Evolutionary conservation across 1,284 basidiomycete species (phyloP).

Genomic region (Puccinia hordei): DNA sequence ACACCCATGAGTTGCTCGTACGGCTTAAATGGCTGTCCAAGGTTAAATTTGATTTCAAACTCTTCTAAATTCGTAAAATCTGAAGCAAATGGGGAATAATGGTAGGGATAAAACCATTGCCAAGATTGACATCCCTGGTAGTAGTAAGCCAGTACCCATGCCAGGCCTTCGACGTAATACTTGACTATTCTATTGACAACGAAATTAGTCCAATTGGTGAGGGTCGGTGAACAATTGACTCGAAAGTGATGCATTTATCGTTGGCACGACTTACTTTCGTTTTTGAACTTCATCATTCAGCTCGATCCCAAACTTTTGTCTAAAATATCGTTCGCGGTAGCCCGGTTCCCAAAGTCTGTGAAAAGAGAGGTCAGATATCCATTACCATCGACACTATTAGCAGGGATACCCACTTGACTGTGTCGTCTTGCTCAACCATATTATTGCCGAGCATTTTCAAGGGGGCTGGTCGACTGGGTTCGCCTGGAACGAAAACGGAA

Average conservation of each 20-base stretch:
- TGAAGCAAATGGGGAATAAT: constrained; percentile 96
- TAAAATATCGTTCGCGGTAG: constrained; percentile 92
- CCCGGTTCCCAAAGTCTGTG: constrained; percentile 86
- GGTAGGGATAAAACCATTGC: constrained; percentile 99
- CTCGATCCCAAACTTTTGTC: constrained; percentile 85
- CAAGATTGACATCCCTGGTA: constrained; percentile 95
- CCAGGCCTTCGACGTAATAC: constrained; percentile 87
- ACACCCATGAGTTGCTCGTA: constrained; percentile 98
- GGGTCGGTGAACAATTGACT: background rate
- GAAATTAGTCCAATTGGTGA: constrained; percentile 50
- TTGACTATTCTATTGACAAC: constrained; percentile 69
- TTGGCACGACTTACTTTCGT: constrained; percentile 67
- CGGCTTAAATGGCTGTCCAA: constrained; percentile 88
- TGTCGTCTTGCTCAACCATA: constrained; percentile 89
- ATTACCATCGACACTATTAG: background rate
- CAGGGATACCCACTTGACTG: constrained; percentile 72
- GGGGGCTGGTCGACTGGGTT: constrained; percentile 56
- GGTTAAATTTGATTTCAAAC: constrained; percentile 76
- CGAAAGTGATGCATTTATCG: constrained; percentile 9
- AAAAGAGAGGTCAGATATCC: background rate
- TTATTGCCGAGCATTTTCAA: constrained; percentile 67
- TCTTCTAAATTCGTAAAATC: constrained; percentile 82
- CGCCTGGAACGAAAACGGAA: constrained; percentile 64
- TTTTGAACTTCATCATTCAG: constrained; percentile 72
- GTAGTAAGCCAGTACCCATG: constrained; percentile 96